Base-by-base conservation (phyloP, 495 filamentous ascomycete genomes). In the Tuber melanosporum region DNA sequence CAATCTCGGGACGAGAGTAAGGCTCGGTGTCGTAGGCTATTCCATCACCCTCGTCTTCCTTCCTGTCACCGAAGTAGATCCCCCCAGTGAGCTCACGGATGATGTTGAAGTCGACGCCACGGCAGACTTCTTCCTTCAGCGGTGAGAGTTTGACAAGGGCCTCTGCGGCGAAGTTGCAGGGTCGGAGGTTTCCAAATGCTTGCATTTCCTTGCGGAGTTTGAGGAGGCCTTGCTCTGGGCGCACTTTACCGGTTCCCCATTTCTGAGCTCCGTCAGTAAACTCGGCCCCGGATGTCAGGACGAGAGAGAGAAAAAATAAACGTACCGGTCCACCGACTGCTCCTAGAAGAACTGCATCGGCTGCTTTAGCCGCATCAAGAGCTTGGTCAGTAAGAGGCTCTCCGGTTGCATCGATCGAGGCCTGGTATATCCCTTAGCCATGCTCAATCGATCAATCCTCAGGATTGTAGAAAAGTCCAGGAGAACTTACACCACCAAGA, bases 171-270 rank as follows among this genome's bases (percentile, higher is more conserved):
- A 99, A 99, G 89, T 91, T 94, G 90, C 95, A 99, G 8, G 95
- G 95, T 6, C 95, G 94, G 71, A 99, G 92, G 89, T 99, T 99
- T 80, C 95, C 95, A 86, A 95, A 99, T 80, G 95, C 93, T 83
- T 88, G 87, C 88, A 99, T 92, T 85, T 97, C 92, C 85, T 97
- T 98, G 87, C 95, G 94, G 70, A 99, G 92, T 79, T 88, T 89
- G 74, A 99, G 92, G 84, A 99, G 89, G 76, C 95, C 95, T 86
- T 98, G 95, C 83, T 99, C 95, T 8, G 95, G 95, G 71, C 95
- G 92, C 76, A 98, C 92, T 73, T 89, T 84, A 78, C 93, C 93
- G 6, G 92, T 94, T 75, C 95, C 95, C 93, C 96, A 99, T 95
- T 99, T 92, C 78, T 80, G 20, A 4, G 43, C 0, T 44, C 52